A percentile compares a stretch with the other conserved stretches of the same genome.
These are phyloP conservation scores for Dichotomocladium elegans DNA, from an alignment of 371 early-diverging fungal species.

Conservation along the genomic window DNA sequence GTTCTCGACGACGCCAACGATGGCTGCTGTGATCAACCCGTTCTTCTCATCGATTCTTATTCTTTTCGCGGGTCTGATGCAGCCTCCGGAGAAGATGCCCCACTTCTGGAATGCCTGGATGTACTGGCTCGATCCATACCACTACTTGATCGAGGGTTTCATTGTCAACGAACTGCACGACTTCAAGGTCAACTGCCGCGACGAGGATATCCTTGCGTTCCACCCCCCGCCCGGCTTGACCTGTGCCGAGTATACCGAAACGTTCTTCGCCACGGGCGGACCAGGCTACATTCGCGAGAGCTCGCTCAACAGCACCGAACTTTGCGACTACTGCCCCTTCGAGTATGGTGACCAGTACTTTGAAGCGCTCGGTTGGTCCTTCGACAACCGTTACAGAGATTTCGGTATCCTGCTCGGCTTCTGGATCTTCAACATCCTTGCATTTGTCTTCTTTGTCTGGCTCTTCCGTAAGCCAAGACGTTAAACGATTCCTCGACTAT, in stretches of 20 bases:
- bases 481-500: slow-evolving; percentile 14
- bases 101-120: slow-evolving; percentile 76
- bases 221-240: slow-evolving; percentile 57
- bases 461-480: slow-evolving; percentile 43
- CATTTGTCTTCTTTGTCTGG: slow-evolving; percentile 47
- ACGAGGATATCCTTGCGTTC: slow-evolving; percentile 44
- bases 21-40: slow-evolving; percentile 72
- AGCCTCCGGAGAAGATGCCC: slow-evolving; percentile 64
- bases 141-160: slow-evolving; percentile 74
- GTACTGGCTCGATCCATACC: slow-evolving; percentile 68
- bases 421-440: slow-evolving; percentile 51
- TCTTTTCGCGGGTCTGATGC: slow-evolving; percentile 73
- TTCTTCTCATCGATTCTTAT: slow-evolving; percentile 69
- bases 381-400: slow-evolving; percentile 59
- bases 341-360: slow-evolving; percentile 58
- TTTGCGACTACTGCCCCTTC: slow-evolving; percentile 70
- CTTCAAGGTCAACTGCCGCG: slow-evolving; percentile 49
- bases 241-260: slow-evolving; percentile 59
- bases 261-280: slow-evolving; percentile 45
- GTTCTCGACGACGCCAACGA: slow-evolving; percentile 51
- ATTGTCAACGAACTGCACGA: slow-evolving; percentile 66
- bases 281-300: slow-evolving; percentile 54
- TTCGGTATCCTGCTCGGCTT: slow-evolving; percentile 64
- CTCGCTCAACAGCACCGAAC: slow-evolving; percentile 37
- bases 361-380: slow-evolving; percentile 55